phyloP scores from a whole-genome alignment of 495 filamentous ascomycete genomes.

The Aspergillus taichungensis region DNA sequence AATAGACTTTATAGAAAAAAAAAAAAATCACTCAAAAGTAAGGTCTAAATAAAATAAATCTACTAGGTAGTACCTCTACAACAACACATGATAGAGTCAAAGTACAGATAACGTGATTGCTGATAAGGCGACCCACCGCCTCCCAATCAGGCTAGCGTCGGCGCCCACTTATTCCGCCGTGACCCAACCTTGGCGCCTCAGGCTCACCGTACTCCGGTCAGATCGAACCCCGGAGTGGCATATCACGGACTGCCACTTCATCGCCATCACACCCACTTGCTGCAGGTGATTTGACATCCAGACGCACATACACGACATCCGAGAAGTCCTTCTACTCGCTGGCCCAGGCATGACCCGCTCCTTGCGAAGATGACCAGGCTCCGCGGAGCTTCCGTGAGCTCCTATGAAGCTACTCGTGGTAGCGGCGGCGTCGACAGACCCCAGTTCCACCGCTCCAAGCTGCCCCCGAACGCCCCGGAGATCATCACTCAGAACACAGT shows the following conservation, averaged over 20 bases:
- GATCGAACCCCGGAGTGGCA: neutral
- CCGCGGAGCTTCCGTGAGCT: conserved; percentile 38
- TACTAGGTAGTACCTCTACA: too few relatives aligned
- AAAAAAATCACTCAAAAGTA: too few relatives aligned
- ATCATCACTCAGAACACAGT: conserved; percentile 42
- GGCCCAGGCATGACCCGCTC: conserved; percentile 20
- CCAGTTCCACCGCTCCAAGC: conserved; percentile 30
- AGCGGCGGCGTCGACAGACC: conserved; percentile 21
- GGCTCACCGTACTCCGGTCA: neutral
- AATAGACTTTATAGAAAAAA: too few relatives aligned
- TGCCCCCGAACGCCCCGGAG: conserved; percentile 42
- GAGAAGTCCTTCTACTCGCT: neutral
- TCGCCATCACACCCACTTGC: too few relatives aligned
- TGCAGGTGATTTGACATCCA: too few relatives aligned
- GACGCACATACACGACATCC: neutral
- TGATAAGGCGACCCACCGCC: too few relatives aligned
- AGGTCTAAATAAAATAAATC: too few relatives aligned
- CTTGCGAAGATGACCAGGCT: conserved; percentile 36
- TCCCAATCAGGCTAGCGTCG: too few relatives aligned
- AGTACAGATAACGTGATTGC: too few relatives aligned
- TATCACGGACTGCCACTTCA: too few relatives aligned
- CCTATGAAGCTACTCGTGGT: conserved; percentile 22
- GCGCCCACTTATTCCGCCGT: too few relatives aligned
- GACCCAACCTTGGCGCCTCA: neutral
- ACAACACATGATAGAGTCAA: too few relatives aligned